Percentiles rank a stretch among this genome's conserved stretches.
These are phyloP conservation scores for Selaginella tamariscina DNA, from an alignment of 75 land plant genomes.

Conservation along the genomic window DNA sequence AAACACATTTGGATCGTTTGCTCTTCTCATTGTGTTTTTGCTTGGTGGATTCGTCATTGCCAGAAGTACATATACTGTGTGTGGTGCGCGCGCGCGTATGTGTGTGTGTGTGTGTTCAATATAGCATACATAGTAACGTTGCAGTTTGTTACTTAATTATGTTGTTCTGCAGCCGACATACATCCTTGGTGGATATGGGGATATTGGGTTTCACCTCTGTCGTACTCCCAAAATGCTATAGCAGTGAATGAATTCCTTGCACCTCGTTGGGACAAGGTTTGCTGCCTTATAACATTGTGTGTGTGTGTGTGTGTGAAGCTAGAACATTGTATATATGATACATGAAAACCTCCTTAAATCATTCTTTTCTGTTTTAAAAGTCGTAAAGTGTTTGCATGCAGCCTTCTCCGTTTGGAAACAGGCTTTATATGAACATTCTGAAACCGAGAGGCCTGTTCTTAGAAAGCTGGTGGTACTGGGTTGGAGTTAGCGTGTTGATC, in stretches of 20 bases:
- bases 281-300: background rate
- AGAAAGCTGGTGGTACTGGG: constrained; percentile 54
- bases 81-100: too few relatives aligned
- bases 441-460: constrained; percentile 30
- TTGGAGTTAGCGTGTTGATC: constrained; percentile 48
- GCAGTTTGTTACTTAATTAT: background rate
- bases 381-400: constrained; percentile 11
- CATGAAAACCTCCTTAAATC: background rate
- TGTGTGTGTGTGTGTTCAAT: background rate
- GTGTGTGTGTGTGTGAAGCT: constrained; percentile 9
- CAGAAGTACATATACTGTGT: constrained; percentile 1
- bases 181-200: constrained; percentile 82
- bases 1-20: constrained; percentile 55
- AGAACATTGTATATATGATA: background rate
- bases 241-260: constrained; percentile 75
- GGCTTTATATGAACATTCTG: constrained; percentile 39
- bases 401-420: constrained; percentile 27
- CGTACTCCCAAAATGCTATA: constrained; percentile 57
- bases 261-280: constrained; percentile 55
- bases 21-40: background rate
- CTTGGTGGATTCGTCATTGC: background rate
- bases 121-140: background rate
- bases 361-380: background rate
- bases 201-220: constrained; percentile 67
- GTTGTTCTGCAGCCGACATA: constrained; percentile 33